phyloP scores from a whole-genome alignment of 169 alveolate genomes.

The Cryptosporidium viatorum region DNA sequence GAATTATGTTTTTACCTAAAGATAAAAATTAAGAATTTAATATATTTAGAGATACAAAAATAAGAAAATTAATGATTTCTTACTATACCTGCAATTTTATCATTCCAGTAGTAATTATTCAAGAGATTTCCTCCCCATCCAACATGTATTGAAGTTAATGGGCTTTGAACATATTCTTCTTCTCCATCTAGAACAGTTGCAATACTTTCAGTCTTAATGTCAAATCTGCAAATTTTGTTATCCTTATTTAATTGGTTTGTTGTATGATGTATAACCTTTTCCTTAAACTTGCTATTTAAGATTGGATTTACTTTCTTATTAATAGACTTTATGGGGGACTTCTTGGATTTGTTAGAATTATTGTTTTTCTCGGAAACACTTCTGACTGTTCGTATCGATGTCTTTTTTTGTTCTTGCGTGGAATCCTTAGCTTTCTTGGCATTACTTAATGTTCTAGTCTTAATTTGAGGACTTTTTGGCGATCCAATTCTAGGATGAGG shows the following conservation, averaged over 20 bases:
- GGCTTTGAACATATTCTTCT: conserved; percentile 46
- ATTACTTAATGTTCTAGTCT: neutral
- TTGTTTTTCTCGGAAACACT: neutral
- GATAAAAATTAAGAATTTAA: neutral
- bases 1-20: conserved; percentile 45
- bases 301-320: neutral
- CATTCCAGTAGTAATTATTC: conserved; percentile 10
- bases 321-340: neutral
- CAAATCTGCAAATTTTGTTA: neutral
- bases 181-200: conserved; percentile 73
- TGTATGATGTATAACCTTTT: neutral
- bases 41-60: neutral
- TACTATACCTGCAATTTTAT: conserved; percentile 46
- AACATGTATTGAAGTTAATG: conserved; percentile 32
- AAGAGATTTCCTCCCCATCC: conserved; percentile 70
- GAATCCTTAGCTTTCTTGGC: neutral
- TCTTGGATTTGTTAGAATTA: neutral
- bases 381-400: neutral
- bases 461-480: conserved; percentile 4
- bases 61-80: conserved; percentile 14
- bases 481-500: conserved; percentile 37
- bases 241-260: neutral
- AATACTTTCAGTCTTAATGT: conserved; percentile 41
- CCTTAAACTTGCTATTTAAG: neutral
- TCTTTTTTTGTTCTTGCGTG: neutral